A percentile compares a stretch with the other conserved stretches of the same genome.
Evolutionary conservation across 75 land plant species (phyloP).

Genomic region (Isoetes taiwanensis): DNA sequence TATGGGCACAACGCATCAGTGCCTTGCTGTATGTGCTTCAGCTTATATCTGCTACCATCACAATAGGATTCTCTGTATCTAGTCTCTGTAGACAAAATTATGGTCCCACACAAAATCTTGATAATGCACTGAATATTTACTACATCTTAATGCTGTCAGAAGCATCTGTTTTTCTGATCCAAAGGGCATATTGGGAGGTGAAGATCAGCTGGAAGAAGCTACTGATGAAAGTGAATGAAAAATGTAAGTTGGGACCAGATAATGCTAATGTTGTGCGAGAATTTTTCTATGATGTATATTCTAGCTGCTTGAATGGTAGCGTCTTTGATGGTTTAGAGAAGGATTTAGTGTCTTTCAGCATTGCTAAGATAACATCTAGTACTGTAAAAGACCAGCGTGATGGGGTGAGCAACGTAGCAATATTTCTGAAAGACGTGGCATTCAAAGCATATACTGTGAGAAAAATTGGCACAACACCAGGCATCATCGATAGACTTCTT

Average conservation of each 20-base stretch:
- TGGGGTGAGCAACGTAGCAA: neutral
- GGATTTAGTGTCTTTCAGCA: neutral
- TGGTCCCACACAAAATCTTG: neutral
- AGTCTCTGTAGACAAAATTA: neutral
- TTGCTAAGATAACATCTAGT: neutral
- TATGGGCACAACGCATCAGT: neutral
- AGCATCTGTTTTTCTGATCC: neutral
- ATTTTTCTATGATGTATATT: neutral
- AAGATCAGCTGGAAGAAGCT: neutral
- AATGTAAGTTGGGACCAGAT: neutral
- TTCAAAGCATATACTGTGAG: neutral
- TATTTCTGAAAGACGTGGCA: neutral
- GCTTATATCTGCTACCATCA: neutral
- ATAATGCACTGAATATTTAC: neutral
- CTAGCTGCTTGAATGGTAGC: neutral
- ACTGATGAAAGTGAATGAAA: neutral
- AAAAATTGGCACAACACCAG: neutral
- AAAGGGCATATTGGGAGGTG: neutral
- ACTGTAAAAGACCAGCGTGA: neutral
- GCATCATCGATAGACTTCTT: neutral
- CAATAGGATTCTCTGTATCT: neutral
- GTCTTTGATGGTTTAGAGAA: neutral
- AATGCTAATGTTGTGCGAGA: neutral
- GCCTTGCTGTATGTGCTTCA: neutral
- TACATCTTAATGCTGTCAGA: neutral